Percentiles rank a stretch among this genome's conserved stretches.
phyloP scores from a whole-genome alignment of 2,329 filamentous ascomycete species.

The Bipolaris oryzae region DNA sequence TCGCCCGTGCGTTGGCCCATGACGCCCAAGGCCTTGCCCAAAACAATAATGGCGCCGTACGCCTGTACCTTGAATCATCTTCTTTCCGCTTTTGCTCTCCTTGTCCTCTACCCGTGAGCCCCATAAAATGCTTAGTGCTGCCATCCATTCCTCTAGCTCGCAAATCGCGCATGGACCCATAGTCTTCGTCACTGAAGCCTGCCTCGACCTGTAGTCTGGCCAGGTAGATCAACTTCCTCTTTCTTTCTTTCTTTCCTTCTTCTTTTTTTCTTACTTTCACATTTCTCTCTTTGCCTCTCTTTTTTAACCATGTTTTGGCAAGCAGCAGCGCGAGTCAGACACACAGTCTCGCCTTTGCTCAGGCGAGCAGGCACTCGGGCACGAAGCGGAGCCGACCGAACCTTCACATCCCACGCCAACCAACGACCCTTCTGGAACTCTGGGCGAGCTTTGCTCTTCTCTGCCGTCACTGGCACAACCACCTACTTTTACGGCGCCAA shows the following conservation, averaged over 20 bases:
- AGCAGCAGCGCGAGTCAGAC: slow-evolving; percentile 35
- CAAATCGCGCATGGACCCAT: slow-evolving; percentile 31
- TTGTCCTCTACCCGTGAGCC: slow-evolving; percentile 30
- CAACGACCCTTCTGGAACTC: slow-evolving; percentile 55
- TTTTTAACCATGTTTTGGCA: slow-evolving; percentile 41
- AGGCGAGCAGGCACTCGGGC: slow-evolving; percentile 36
- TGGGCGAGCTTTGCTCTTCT: slow-evolving; percentile 55
- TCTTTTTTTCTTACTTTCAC: slow-evolving; percentile 9
- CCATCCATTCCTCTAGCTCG: slow-evolving; percentile 26
- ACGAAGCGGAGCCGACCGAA: slow-evolving; percentile 34
- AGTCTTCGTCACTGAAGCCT: slow-evolving; percentile 28
- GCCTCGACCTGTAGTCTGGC: slow-evolving; percentile 23
- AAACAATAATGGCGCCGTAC: slow-evolving; percentile 39
- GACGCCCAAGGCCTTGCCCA: slow-evolving; percentile 32
- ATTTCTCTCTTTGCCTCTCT: slow-evolving; percentile 14
- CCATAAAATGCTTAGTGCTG: slow-evolving; percentile 37
- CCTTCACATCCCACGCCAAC: slow-evolving; percentile 22
- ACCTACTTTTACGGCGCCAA: slow-evolving; percentile 59
- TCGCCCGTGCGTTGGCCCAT: slow-evolving; percentile 43
- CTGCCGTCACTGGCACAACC: slow-evolving; percentile 58
- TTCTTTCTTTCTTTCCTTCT: slow-evolving; percentile 2
- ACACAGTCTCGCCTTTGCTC: slow-evolving; percentile 36
- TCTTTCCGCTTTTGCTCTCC: slow-evolving; percentile 39
- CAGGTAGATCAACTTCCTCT: slow-evolving; percentile 14
- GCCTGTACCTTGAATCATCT: slow-evolving; percentile 45